Evolutionary conservation across 495 filamentous ascomycete genomes (phyloP), one percentile per base, ranked within the genome.

Genomic region (Glarea lozoyensis): DNA sequence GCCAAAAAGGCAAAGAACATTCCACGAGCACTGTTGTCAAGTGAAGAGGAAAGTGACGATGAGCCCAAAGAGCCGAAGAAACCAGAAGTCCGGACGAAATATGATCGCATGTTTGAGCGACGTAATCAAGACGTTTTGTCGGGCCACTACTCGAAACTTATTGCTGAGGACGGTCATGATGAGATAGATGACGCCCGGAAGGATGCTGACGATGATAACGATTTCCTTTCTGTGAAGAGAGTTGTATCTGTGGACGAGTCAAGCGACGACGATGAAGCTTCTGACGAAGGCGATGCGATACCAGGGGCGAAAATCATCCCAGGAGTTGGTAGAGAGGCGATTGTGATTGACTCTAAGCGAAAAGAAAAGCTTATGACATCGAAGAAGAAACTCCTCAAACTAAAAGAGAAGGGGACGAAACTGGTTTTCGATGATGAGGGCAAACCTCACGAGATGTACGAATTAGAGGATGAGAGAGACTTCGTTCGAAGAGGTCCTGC

Each of bases 101-200:
- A 90, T 57, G 86, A 97, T 56, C 86, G 88, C 45, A 95, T 96
- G 88, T 93, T 95, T 53, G 90, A 95, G 65, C 70, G 92, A 48
- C 81, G 80, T 45, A 95, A 97, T 63, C 88, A 95, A 52, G 86
- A 93, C 48, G 80, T 99, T n/a, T 65, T 99, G 47, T 84, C 92
- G 30, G 79, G 79, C 29, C 93, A 96, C 63, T 97, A 95, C 64
- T 76, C 76, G 30, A 94, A 86, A 50, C 73, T 97, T 41, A 73
- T 96, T 50, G 78, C 74, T 42, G 78, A 84, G 33, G 80, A 79
- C 37, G 73, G 68, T 13, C 51, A 64, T n/a, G 59, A 49, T 11
- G 55, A 50, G 22, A 38, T 48, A 20, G 67, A 68, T 24, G 63
- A 61, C 11, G 56, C 61, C 6, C 61, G 57, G 12, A 63, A 62